Base-by-base conservation (phyloP, 2,329 filamentous ascomycete species). In the Pyrenochaeta sp. region DNA sequence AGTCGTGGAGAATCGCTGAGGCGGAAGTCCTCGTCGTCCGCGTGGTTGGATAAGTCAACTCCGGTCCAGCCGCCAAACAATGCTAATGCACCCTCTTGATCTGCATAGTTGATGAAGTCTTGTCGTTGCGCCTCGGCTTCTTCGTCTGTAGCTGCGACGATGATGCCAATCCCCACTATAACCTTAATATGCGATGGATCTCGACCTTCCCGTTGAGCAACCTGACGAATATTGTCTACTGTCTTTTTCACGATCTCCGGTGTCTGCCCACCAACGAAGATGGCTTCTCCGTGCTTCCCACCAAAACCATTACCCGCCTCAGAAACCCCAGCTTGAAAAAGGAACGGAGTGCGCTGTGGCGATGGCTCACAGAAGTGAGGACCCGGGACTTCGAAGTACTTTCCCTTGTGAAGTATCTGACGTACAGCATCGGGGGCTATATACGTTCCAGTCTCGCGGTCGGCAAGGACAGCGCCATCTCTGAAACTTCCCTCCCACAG, bases 61-160 rank as follows among this genome's bases (percentile, higher is more conserved):
- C 83, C 86, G 0, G 85, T 88, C 85, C 85, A 89, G 1, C 86
- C 86, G 8, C 85, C 85, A 55, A 89, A 89, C 13, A 89, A 67
- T 1, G 85, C 83, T 35, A 88, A 63, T 0, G 85, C 86, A 3
- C 86, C 86, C 53, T 85, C 86, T 30, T 78, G 74, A 3, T 78
- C 77, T 6, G 23, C 38, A 14, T 51, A 43, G 6, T 18, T 29
- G n/a, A 48, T 24, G 44, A 81, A 82, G 4, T 87, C 81, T 0
- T 74, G 67, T 35, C 83, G 81, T 67, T 88, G 88, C 8, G 76
- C 79, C 38, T 74, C 66, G 0, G 86, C 86, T 61, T 87, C 84
- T 39, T 84, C 83, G 44, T 86, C 79, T 0, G 85, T 89, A 21
- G 66, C 73, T 0, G 82, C 86, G 0, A 89, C 70, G 7, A 89